Evolutionary conservation across 495 filamentous ascomycete species (phyloP).

Genomic region (Barbatosphaeria neglecta): DNA sequence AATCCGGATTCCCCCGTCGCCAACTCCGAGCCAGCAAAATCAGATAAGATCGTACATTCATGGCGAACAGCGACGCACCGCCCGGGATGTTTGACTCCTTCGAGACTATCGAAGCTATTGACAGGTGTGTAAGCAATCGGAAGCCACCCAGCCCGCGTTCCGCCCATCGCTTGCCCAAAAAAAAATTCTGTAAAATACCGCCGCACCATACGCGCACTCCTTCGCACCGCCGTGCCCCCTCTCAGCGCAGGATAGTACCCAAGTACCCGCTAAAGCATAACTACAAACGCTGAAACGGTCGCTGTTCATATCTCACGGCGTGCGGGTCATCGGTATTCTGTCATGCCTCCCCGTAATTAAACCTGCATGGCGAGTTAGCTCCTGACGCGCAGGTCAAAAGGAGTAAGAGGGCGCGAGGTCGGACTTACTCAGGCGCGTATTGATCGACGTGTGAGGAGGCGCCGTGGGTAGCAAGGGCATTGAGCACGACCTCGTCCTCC

Average conservation of each 20-base stretch:
- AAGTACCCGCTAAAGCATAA: too few relatives aligned
- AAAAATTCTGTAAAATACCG: too few relatives aligned
- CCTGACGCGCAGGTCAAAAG: not conserved
- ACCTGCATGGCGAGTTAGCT: slow-evolving; percentile 8
- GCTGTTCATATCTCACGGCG: too few relatives aligned
- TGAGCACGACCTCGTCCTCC: slow-evolving; percentile 29
- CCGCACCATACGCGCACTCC: too few relatives aligned
- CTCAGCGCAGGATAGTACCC: too few relatives aligned
- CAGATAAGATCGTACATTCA: not conserved
- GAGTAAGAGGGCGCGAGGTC: not conserved
- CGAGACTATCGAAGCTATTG: not conserved
- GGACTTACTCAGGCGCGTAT: slow-evolving; percentile 26
- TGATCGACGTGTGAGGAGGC: slow-evolving; percentile 16
- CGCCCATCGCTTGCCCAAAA: not conserved
- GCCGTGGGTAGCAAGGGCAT: slow-evolving; percentile 25
- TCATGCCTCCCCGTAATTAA: slow-evolving; percentile 22
- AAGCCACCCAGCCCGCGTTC: too few relatives aligned
- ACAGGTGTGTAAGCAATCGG: too few relatives aligned
- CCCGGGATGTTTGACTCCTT: not conserved
- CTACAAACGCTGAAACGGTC: too few relatives aligned
- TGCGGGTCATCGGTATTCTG: too few relatives aligned
- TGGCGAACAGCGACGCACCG: not conserved
- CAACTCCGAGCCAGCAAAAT: not conserved
- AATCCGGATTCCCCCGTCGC: not conserved
- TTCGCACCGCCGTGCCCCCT: too few relatives aligned